These are phyloP conservation scores for Coemansia sp. DNA, from an alignment of 192 early-diverging fungal genomes.

Conservation along the genomic window DNA sequence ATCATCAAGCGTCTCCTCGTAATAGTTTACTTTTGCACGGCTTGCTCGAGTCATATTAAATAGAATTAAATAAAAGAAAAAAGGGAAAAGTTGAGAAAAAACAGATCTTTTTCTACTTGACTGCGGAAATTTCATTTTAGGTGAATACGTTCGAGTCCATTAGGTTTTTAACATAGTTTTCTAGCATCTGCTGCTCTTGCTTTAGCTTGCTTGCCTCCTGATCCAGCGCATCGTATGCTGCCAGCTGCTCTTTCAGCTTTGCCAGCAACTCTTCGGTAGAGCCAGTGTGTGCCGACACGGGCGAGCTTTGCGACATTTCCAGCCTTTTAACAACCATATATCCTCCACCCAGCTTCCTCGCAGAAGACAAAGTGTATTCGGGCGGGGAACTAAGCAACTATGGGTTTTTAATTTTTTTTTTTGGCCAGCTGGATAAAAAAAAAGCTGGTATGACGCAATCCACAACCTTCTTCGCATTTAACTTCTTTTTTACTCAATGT, in stretches of 20 bases:
- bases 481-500: conserved; percentile 30
- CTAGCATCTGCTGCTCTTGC: conserved; percentile 39
- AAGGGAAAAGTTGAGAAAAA: conserved; percentile 9
- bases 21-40: conserved; percentile 35
- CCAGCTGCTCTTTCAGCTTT: conserved; percentile 23
- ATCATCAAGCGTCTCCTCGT: conserved; percentile 20
- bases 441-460: neutral
- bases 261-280: conserved; percentile 13
- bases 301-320: too few species aligned
- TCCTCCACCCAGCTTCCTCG: too few species aligned
- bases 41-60: conserved; percentile 31
- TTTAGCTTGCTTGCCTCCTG: conserved; percentile 20
- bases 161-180: conserved; percentile 49
- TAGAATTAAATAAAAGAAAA: conserved; percentile 10
- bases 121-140: conserved; percentile 9
- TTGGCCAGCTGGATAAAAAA: neutral
- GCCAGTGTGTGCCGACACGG: neutral
- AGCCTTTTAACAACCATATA: too few species aligned
- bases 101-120: neutral
- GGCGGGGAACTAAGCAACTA: neutral
- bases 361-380: too few species aligned
- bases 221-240: conserved; percentile 29
- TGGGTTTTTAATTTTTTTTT: too few species aligned
- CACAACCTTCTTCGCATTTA: neutral
- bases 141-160: conserved; percentile 50